These are phyloP conservation scores for Ambrosiella xylebori DNA, from an alignment of 2,329 filamentous ascomycete genomes.

Conservation along the genomic window DNA sequence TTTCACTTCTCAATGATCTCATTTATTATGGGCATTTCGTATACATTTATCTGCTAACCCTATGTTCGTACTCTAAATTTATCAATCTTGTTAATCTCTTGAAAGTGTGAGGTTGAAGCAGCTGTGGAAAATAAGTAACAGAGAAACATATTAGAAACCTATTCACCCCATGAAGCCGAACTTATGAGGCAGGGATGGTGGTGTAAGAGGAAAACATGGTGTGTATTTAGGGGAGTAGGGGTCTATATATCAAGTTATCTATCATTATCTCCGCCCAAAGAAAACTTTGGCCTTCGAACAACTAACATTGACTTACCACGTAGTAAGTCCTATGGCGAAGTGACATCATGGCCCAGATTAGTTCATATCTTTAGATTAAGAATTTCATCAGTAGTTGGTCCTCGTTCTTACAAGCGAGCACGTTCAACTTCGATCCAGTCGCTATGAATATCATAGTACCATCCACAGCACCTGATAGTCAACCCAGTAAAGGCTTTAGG, in stretches of 20 bases:
- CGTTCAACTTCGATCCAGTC: too few relatives aligned
- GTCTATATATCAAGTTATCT: neutral
- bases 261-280: neutral
- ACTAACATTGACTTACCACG: too few relatives aligned
- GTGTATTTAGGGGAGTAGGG: neutral
- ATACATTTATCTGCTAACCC: neutral
- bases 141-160: neutral
- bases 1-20: neutral
- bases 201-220: neutral
- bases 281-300: too few relatives aligned
- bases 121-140: neutral
- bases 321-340: too few relatives aligned
- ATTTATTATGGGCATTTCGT: neutral
- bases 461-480: too few relatives aligned
- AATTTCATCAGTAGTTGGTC: too few relatives aligned
- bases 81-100: neutral
- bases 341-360: too few relatives aligned
- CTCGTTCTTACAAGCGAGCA: too few relatives aligned
- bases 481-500: too few relatives aligned
- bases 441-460: too few relatives aligned
- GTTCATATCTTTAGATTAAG: too few relatives aligned
- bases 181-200: neutral
- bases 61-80: neutral
- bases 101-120: neutral
- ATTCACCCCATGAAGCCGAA: neutral